Base-by-base conservation (phyloP, 2,329 filamentous ascomycete species). In the Thyridium curvatum region DNA sequence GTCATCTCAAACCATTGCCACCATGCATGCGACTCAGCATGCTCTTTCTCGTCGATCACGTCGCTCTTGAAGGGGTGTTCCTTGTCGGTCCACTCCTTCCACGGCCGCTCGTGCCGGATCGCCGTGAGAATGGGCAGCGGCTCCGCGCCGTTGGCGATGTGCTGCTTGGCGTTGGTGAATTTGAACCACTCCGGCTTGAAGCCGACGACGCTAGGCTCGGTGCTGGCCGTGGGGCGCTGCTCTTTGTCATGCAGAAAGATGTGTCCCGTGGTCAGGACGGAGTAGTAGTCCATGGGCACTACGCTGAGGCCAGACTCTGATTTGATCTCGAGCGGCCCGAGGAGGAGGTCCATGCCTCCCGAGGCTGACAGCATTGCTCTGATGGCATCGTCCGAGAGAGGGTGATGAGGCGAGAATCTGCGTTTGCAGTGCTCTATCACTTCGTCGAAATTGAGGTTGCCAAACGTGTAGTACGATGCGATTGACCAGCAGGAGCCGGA, bases 401-500 rank as follows among this genome's bases (percentile, higher is more conserved):
- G 39, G 28, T 41, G 39, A 14, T 41, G 39, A 8, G 39, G 39
- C 12, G 30, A 31, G 15, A 41, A 37, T 7, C 35, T 33, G 18
- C 32, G 38, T 34, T 41, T 41, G 35, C 39, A 41, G 17, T 41
- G 39, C 4, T 31, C 31, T 12, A 41, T 37, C 12, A 41, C 39
- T 18, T 38, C 30, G 8, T 38, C 18, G 7, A 41, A 12, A 3
- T 34, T 32, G 12, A 37, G 35, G 2, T 41, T 15, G 29, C 39
- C 39, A 17, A 41, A 41, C 30, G 39, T 38, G 12, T 38, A 41
- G 35, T 38, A 41, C 4, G 39, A 28, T n/a, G 35, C 39, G 8
- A 41, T 41, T 12, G 39, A 36, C 39, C 39, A 41, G 35, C 39
- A 41, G 13, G 35, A 41, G 14, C 39, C 39, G 2, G 39, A 41